Evolutionary conservation across 1,284 basidiomycete species (phyloP).

Genomic region (Paramarasmius palmivorus): DNA sequence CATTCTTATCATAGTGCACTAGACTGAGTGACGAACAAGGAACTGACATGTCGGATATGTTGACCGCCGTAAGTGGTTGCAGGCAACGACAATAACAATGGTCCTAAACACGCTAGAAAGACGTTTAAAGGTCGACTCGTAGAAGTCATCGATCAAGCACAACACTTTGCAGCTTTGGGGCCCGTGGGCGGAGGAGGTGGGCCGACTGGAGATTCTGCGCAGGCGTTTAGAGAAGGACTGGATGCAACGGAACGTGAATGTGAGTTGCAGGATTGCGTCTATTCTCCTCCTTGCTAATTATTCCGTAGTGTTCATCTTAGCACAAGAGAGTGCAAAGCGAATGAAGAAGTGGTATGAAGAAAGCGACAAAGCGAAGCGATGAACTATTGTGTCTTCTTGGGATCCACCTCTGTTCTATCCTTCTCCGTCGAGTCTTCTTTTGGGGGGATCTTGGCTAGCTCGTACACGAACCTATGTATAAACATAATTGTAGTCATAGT

Average conservation of each 20-base stretch:
- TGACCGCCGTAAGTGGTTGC: conserved; percentile 57
- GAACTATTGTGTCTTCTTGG: conserved; percentile 22
- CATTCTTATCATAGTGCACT: neutral
- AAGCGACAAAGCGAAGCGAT: conserved; percentile 53
- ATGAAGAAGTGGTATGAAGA: conserved; percentile 86
- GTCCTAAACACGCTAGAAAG: conserved; percentile 36
- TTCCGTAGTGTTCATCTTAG: conserved; percentile 77
- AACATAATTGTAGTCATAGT: conserved; percentile 24
- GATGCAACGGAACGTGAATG: conserved; percentile 86
- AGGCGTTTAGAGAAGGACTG: conserved; percentile 83
- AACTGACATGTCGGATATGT: conserved; percentile 64
- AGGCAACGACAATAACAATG: conserved; percentile 6
- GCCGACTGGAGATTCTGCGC: conserved; percentile 57
- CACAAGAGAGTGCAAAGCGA: conserved; percentile 76
- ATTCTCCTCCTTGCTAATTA: neutral
- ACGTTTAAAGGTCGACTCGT: conserved; percentile 79
- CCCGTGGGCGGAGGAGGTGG: conserved; percentile 53
- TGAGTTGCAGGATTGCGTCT: conserved; percentile 39
- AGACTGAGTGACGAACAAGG: conserved; percentile 75
- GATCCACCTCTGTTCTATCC: conserved; percentile 26
- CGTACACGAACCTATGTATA: conserved; percentile 51
- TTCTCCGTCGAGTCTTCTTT: conserved; percentile 22
- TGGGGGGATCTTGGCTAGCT: conserved; percentile 37
- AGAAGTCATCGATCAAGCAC: conserved; percentile 86
- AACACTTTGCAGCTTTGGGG: conserved; percentile 81